phyloP scores from a whole-genome alignment of 1,284 basidiomycete genomes.

The Pascua guehoae region DNA sequence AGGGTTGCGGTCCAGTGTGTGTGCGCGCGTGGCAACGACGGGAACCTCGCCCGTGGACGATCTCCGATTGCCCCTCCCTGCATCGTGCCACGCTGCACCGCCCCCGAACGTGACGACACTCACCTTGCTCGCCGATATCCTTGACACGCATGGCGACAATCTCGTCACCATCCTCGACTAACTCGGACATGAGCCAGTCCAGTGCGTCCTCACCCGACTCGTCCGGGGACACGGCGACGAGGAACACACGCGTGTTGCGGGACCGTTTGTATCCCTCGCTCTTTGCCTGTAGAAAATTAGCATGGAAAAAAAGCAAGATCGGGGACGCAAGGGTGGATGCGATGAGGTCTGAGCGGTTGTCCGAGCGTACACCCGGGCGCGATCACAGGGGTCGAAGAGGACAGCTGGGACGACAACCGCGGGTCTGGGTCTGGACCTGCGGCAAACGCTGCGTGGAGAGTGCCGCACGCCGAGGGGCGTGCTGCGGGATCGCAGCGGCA shows the following conservation, averaged over 20 bases:
- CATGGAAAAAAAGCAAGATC: too few species aligned
- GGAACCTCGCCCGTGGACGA: too few species aligned
- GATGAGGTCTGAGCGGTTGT: background rate
- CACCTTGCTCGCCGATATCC: conserved; percentile 73
- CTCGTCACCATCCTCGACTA: conserved; percentile 92
- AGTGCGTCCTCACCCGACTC: conserved; percentile 79
- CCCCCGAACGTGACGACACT: conserved; percentile 20
- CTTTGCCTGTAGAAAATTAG: conserved; percentile 61
- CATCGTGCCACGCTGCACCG: background rate
- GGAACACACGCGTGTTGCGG: conserved; percentile 79
- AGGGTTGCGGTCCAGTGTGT: background rate
- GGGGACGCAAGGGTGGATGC: conserved; percentile 14
- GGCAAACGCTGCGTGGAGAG: background rate
- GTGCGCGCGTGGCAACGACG: background rate
- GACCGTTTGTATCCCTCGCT: conserved; percentile 75
- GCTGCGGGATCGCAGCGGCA: background rate
- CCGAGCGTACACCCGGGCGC: background rate
- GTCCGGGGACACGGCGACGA: conserved; percentile 84
- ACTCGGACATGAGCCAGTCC: conserved; percentile 80
- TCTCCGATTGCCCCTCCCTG: too few species aligned
- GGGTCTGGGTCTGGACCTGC: background rate
- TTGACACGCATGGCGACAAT: conserved; percentile 87
- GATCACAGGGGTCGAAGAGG: background rate
- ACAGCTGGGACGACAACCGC: background rate
- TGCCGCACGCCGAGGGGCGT: background rate